These are phyloP conservation scores for Fraxinus quadrangulata DNA, from an alignment of 257 asterid species.

Conservation along the genomic window DNA sequence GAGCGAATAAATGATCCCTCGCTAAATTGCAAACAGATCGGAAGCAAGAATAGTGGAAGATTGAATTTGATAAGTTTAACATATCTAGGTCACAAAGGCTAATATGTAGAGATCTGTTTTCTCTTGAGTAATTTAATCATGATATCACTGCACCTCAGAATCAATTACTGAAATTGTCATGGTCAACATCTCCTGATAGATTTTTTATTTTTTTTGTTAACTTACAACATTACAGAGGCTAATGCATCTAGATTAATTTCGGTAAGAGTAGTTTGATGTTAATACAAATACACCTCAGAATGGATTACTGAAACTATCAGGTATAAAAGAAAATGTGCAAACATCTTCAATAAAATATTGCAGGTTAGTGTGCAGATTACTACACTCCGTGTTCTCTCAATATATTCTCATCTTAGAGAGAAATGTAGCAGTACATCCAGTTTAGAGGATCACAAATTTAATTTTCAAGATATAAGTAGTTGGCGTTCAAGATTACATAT, in stretches of 20 bases:
- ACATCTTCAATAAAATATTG: no score
- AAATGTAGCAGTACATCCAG: no score
- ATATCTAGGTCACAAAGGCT: not conserved
- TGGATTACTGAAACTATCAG: not conserved
- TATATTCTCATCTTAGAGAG: no score
- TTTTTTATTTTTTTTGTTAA: no score
- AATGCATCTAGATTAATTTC: not conserved
- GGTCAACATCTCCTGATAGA: not conserved
- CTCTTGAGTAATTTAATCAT: not conserved
- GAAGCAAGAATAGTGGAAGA: not conserved
- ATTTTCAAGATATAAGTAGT: not conserved
- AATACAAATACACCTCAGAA: not conserved
- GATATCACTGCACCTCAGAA: not conserved
- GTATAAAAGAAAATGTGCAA: no score
- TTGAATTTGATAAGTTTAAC: not conserved
- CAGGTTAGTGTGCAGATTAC: no score
- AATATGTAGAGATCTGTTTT: not conserved
- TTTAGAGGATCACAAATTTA: not conserved
- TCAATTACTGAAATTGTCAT: not conserved
- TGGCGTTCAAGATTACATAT: not conserved
- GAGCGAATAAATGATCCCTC: not conserved
- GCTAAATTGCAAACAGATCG: no score
- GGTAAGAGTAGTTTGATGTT: not conserved
- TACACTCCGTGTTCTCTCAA: no score
- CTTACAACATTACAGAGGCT: not conserved